These are phyloP conservation scores for Thamnidium elegans DNA, from an alignment of 192 early-diverging fungal species.

Conservation along the genomic window DNA sequence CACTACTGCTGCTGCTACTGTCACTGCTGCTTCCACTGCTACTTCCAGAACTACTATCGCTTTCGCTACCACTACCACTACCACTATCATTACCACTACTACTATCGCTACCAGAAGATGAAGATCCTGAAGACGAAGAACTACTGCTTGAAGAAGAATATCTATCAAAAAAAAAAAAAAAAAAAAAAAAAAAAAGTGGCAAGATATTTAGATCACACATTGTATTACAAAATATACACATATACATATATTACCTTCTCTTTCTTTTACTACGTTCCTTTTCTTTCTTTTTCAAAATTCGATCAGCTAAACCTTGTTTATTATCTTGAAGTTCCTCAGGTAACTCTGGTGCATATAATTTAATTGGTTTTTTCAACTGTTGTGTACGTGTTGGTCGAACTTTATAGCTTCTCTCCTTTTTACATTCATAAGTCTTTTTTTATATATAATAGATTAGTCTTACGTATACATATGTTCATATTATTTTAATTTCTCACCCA, in stretches of 20 bases:
- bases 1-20: constrained; percentile 17
- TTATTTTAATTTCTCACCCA: constrained; percentile 34
- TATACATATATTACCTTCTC: not conserved
- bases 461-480: not conserved
- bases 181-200: constrained; percentile 12
- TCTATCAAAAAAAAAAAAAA: constrained; percentile 9
- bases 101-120: constrained; percentile 14
- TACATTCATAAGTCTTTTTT: constrained; percentile 52
- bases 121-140: constrained; percentile 19
- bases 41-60: not conserved
- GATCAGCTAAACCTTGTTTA: constrained; percentile 46
- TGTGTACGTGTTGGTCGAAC: constrained; percentile 57
- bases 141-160: constrained; percentile 14
- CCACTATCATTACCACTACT: constrained; percentile 1
- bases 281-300: constrained; percentile 44
- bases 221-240: not conserved
- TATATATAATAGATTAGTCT: not conserved
- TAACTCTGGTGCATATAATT: constrained; percentile 42
- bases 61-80: not conserved
- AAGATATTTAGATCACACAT: not conserved
- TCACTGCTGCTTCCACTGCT: not conserved
- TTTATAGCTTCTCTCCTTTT: constrained; percentile 42
- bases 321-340: constrained; percentile 40
- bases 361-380: constrained; percentile 55
- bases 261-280: constrained; percentile 33